Evolutionary conservation across 2,329 filamentous ascomycete species (phyloP).

Genomic region (Ophiostoma perfectum): DNA sequence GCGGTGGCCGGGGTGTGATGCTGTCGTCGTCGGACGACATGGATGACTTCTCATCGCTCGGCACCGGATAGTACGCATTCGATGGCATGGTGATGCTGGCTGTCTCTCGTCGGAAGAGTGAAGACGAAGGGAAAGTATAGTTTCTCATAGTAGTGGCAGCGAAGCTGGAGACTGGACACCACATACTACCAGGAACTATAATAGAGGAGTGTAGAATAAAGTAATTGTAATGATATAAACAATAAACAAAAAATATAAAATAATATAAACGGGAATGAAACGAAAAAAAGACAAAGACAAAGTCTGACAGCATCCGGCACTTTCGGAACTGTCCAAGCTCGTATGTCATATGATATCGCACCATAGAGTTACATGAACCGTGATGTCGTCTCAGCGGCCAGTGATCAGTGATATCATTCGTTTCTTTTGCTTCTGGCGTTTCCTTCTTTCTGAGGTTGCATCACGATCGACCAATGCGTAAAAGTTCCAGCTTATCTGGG

Average conservation of each 20-base stretch:
- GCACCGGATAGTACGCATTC: neutral
- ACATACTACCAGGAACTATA: too few species aligned
- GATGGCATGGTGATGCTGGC: neutral
- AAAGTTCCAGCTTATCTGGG: neutral
- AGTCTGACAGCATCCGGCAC: neutral
- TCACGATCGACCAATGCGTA: neutral
- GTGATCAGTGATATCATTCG: neutral
- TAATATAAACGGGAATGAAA: neutral
- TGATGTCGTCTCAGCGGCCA: neutral
- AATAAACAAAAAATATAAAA: neutral
- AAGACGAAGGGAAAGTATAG: neutral
- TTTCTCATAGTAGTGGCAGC: neutral
- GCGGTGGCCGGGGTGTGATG: neutral
- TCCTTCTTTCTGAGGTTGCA: neutral
- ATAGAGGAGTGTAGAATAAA: too few species aligned
- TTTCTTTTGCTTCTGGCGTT: neutral
- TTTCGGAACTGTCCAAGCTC: neutral
- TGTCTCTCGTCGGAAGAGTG: neutral
- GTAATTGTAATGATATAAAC: neutral
- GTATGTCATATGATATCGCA: neutral
- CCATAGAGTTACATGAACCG: neutral
- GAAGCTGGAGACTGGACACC: too few species aligned
- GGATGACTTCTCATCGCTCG: neutral
- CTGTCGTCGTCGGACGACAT: constrained; percentile 6
- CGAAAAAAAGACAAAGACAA: neutral